Conservation (phyloP, 1,284 basidiomycete species). For the Ustanciosporium gigantosporum region DNA sequence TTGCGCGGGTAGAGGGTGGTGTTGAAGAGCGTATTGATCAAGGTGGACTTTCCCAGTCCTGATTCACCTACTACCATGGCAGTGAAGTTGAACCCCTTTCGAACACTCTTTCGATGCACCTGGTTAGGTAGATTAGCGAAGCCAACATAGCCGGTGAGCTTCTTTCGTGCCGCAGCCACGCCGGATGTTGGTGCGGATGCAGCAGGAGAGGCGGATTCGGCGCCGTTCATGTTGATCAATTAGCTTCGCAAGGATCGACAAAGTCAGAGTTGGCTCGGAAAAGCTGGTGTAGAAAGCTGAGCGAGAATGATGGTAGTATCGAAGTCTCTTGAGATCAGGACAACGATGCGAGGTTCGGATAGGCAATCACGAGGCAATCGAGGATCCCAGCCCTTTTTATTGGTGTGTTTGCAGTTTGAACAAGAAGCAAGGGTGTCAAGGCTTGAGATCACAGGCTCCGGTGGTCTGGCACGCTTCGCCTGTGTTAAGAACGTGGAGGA, state of each 20-base stretch:
- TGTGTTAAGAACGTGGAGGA: no score
- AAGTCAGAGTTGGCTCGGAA: neutral
- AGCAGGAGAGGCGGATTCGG: constrained; percentile 3
- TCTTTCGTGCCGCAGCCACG: constrained; percentile 31
- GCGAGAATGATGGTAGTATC: neutral
- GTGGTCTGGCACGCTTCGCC: no score
- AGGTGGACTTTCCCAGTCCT: constrained; percentile 60
- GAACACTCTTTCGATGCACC: constrained; percentile 55
- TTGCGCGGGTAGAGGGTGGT: constrained; percentile 59
- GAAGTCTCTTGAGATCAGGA: no score
- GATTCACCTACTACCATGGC: constrained; percentile 60
- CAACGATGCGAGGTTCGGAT: no score
- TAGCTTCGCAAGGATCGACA: neutral
- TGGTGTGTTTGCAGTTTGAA: no score
- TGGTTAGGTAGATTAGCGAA: constrained; percentile 61
- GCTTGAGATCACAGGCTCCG: no score
- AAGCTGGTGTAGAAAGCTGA: no score
- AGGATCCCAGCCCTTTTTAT: no score
- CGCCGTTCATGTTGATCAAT: constrained; percentile 26
- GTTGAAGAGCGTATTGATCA: constrained; percentile 61
- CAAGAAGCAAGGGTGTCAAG: no score
- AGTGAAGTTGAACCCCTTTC: constrained; percentile 59
- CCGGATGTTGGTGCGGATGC: constrained; percentile 5
- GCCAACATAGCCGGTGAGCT: constrained; percentile 59
- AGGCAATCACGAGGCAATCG: no score